Evolutionary conservation across 345 rosid genomes (phyloP), one percentile per base, ranked within the genome.

Genomic region (Erysimum cheiranthoides): DNA sequence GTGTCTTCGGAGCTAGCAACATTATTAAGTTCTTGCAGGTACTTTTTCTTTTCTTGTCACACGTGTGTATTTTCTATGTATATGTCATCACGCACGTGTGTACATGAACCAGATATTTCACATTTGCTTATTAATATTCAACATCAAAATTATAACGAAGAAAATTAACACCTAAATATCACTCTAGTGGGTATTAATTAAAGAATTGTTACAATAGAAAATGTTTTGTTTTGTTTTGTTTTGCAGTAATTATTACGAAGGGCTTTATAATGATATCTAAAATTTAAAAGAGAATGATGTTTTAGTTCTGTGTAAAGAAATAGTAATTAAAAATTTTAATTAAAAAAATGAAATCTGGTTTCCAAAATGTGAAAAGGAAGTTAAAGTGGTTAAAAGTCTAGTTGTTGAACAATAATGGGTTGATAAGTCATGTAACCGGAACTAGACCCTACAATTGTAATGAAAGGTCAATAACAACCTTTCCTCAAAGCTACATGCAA

Each of bases 1-100:
- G 98, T 17, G 96, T 93, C 4, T 93, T 93, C 28, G 98, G 98
- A 27, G 96, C 98, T 46, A 93, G 98, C 87, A 93, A 93, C 82
- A 87, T 93, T 82, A 93, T 89, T 70, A 93, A 93, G 86, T 85
- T 90, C 82, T 81, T 93, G 73, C 94, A 90, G 98, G 98, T 93
- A 85, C 31, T 9, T 46, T 59, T 40, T 50, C 7, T 14, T 38
- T 45, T 64, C n/a, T 18, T 47, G 18, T 39, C 32, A 77, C 66
- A 70, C 71, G 71, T 62, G 59, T 42, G 57, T 68, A 27, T 52
- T 61, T 50, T 34, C 28, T 52, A 32, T 61, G 50, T 57, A 27
- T 62, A 21, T 70, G 42, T 27, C 32, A 45, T 63, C 28, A 21
- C 32, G 31, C 80, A 76, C 70, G 66, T 77, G 80, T 77, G 71